These are phyloP conservation scores for Senecio squalidus DNA, from an alignment of 140 eudicot genomes.

Conservation along the genomic window DNA sequence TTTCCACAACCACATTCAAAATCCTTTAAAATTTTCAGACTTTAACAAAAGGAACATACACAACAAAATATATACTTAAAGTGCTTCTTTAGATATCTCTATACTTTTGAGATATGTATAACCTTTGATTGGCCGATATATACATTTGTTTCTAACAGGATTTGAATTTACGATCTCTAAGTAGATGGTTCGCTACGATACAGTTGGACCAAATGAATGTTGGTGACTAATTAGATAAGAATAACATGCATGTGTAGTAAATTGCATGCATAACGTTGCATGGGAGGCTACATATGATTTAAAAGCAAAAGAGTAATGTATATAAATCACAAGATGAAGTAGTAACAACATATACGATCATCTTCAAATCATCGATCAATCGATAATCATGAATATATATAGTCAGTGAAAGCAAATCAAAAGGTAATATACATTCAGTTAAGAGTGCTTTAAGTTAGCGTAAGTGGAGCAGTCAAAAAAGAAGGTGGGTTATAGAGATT, in stretches of 20 bases:
- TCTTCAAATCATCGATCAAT: neutral
- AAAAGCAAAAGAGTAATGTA: slow-evolving; percentile 18
- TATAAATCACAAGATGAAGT: slow-evolving; percentile 20
- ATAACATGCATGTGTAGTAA: too few species aligned
- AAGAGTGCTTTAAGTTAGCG: slow-evolving; percentile 7
- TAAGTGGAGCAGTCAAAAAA: slow-evolving; percentile 26
- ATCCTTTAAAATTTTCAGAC: slow-evolving; percentile 19
- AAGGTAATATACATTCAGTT: neutral
- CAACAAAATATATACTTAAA: slow-evolving; percentile 9
- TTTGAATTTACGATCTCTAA: too few species aligned
- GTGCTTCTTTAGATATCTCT: neutral
- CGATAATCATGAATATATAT: slow-evolving; percentile 2
- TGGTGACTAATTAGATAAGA: too few species aligned
- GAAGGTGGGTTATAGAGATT: slow-evolving; percentile 4
- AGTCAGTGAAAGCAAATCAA: slow-evolving; percentile 12
- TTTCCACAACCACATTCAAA: slow-evolving; percentile 29
- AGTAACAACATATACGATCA: slow-evolving; percentile 4
- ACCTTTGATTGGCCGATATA: too few species aligned
- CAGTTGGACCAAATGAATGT: too few species aligned
- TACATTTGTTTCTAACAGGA: too few species aligned
- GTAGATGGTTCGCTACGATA: too few species aligned
- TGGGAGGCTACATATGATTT: neutral
- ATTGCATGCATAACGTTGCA: neutral
- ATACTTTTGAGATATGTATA: too few species aligned
- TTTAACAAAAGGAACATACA: slow-evolving; percentile 22